These are phyloP conservation scores for Quercus phellos DNA, from an alignment of 331 rosid species.

Conservation along the genomic window DNA sequence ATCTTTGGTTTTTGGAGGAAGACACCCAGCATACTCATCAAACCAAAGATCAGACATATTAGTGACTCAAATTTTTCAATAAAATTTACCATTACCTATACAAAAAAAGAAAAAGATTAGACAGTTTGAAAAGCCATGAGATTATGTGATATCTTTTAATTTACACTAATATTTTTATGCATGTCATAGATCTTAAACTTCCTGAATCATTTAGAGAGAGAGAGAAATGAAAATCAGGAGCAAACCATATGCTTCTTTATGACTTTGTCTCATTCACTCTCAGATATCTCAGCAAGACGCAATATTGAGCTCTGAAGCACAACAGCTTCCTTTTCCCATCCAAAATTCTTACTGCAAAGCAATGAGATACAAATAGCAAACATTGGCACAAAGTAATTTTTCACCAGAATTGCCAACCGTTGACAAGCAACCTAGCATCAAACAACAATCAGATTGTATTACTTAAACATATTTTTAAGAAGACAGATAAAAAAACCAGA, in stretches of 20 bases:
- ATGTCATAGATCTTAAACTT: not conserved
- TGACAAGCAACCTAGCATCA: constrained; percentile 64
- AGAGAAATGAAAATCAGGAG: constrained; percentile 6
- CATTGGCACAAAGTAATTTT: constrained; percentile 62
- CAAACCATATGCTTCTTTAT: constrained; percentile 81
- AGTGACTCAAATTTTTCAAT: no score
- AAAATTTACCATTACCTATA: no score
- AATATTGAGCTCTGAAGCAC: constrained; percentile 75
- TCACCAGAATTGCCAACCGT: constrained; percentile 55
- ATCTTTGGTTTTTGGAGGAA: no score
- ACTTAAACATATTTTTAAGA: not conserved
- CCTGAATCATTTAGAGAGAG: not conserved
- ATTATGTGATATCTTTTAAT: not conserved
- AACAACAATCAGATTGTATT: constrained; percentile 26
- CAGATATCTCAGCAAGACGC: constrained; percentile 65
- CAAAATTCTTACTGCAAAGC: constrained; percentile 66
- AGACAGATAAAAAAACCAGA: not conserved
- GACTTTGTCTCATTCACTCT: constrained; percentile 69
- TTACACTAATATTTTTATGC: not conserved
- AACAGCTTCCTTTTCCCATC: constrained; percentile 51
- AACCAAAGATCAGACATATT: no score
- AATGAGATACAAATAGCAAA: constrained; percentile 74
- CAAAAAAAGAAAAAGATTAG: not conserved
- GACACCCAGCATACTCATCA: no score
- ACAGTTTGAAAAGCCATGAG: not conserved